phyloP scores from a whole-genome alignment of 23 red algal species.

The Gracilaria vermiculophylla region DNA sequence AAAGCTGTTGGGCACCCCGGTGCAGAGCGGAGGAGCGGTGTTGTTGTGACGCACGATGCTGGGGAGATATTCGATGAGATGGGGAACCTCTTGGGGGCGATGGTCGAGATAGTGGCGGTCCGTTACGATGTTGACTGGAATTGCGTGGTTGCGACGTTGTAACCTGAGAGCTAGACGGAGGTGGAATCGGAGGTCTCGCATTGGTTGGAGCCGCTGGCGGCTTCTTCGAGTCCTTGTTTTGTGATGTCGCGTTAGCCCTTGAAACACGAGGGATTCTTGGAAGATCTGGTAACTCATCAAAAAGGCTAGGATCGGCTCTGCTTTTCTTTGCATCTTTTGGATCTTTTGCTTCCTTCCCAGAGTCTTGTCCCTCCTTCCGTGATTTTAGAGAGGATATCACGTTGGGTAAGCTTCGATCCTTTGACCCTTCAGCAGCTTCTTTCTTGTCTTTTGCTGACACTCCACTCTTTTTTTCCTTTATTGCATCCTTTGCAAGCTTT shows the following conservation, averaged over 20 bases:
- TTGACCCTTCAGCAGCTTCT: not conserved
- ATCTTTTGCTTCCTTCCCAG: not conserved
- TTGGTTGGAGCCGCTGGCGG: not conserved
- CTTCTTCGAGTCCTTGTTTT: not conserved
- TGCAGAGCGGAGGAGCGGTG: not conserved
- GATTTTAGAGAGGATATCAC: not conserved
- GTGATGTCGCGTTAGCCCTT: not conserved
- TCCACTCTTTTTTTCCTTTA: not conserved
- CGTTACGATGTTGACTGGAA: not conserved
- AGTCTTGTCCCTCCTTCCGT: not conserved
- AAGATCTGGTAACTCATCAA: conserved; percentile 10
- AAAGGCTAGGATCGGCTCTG: not conserved
- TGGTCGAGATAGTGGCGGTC: not conserved
- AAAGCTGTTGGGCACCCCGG: not conserved
- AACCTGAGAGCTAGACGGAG: not conserved
- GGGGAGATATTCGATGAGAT: conserved; percentile 8
- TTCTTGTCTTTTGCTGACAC: not conserved
- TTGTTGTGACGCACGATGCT: not conserved
- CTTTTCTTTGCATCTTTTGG: not conserved
- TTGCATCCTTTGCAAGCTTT: not conserved
- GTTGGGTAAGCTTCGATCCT: not conserved
- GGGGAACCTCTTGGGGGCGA: not conserved
- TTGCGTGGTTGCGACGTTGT: not conserved
- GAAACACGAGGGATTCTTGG: conserved; percentile 4
- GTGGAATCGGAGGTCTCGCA: conserved; percentile 18